Percentiles rank a stretch among this genome's conserved stretches.
phyloP scores from a whole-genome alignment of 176 grass and related monocot species.

The Triticum turgidum region DNA sequence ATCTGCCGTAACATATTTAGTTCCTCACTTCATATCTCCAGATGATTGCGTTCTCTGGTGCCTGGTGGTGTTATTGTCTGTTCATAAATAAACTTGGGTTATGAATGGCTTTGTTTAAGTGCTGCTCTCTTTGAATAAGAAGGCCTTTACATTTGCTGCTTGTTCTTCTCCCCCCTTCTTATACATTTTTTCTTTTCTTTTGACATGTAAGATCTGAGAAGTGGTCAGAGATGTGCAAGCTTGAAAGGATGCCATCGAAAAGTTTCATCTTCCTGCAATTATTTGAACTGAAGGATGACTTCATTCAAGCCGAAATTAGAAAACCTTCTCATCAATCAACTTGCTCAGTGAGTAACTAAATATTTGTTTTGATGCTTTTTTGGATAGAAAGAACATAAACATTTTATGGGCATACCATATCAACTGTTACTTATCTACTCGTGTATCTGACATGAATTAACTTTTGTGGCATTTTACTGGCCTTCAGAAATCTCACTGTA shows the following conservation, averaged over 20 bases:
- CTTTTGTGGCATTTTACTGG: not conserved
- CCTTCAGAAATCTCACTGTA: not conserved
- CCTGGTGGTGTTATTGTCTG: not conserved
- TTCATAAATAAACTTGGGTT: not conserved
- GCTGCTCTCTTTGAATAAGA: slow-evolving; percentile 5
- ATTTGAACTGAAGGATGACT: slow-evolving; percentile 80
- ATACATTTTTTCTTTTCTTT: not conserved
- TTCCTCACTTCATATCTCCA: not conserved
- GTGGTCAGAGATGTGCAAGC: slow-evolving; percentile 75
- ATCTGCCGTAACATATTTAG: slow-evolving; percentile 4
- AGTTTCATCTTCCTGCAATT: slow-evolving; percentile 90
- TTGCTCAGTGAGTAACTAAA: slow-evolving; percentile 71
- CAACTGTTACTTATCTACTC: slow-evolving; percentile 2
- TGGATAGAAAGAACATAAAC: not conserved
- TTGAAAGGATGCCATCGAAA: slow-evolving; percentile 75
- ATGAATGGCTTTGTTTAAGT: slow-evolving; percentile 7
- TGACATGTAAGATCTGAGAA: slow-evolving; percentile 52
- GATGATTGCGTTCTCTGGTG: not conserved
- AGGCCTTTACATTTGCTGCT: not conserved
- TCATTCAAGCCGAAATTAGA: slow-evolving; percentile 85
- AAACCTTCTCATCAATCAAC: slow-evolving; percentile 67
- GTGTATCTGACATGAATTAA: not conserved
- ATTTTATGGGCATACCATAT: not conserved
- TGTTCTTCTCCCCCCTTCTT: not conserved
- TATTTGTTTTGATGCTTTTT: slow-evolving; percentile 27